Base-by-base conservation (phyloP, 371 early-diverging fungal genomes). In the Blakeslea trispora region DNA sequence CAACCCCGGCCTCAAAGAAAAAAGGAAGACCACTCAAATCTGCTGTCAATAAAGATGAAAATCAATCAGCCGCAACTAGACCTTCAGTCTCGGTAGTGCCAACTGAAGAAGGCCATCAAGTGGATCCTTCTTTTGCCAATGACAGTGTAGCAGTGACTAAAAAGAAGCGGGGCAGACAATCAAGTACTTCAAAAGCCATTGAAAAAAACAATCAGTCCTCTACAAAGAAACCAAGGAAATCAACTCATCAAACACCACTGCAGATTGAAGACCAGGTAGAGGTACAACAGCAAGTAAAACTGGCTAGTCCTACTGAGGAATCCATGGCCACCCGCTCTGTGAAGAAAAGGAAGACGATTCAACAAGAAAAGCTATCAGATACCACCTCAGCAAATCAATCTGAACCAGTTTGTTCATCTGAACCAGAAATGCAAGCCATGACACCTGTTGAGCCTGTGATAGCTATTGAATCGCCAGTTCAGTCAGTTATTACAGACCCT, bases 11-110 rank as follows among this genome's bases (percentile, higher is more conserved):
- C 14, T 5, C 19, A 5, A 14, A 5, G 7, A 46, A 40, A 11
- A n/a, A n/a, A n/a, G n/a, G n/a, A n/a, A 45, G 47, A 55, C 47
- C 46, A 31, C 15, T n/a, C 18, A 55, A 55, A 39, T 23, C 10
- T 13, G 18, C 18, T 23, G 17, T n/a, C 41, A 23, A 28, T 55
- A 28, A 28, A 28, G n/a, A n/a, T n/a, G n/a, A 28, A 28, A 28
- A 28, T 7, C 28, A 28, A 28, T 28, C 28, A n/a, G n/a, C n/a
- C n/a, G n/a, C n/a, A n/a, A n/a, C n/a, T n/a, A n/a, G n/a, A n/a
- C n/a, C 28, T 28, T 28, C 28, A 28, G 28, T 3, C 7, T 28
- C 7, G 28, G 3, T 7, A 28, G 28, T 28, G 28, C n/a, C n/a
- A n/a, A 28, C 28, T 28, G 28, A 28, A 28, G 28, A 28, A 5